phyloP scores from a whole-genome alignment of 139 green algal genomes.

The Coelastrella sp. region DNA sequence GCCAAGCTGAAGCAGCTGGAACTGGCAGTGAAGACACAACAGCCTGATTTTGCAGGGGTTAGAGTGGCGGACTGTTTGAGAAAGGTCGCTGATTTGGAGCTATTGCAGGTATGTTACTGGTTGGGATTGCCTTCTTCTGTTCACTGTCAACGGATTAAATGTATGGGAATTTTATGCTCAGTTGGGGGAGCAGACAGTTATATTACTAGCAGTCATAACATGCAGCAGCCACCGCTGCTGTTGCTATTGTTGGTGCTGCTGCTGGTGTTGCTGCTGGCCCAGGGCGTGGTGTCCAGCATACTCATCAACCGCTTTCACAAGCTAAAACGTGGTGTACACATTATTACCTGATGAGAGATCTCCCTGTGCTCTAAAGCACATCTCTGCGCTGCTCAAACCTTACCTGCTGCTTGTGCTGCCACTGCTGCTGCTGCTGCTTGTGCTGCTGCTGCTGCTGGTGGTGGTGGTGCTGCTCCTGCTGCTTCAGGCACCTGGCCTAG shows the following conservation, averaged over 20 bases:
- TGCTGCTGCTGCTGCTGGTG: conserved; percentile 71
- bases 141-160: no score
- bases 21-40: conserved; percentile 61
- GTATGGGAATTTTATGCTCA: no score
- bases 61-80: conserved; percentile 63
- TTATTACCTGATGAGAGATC: no score
- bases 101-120: conserved; percentile 68
- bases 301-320: neutral
- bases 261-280: neutral
- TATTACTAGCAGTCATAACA: no score
- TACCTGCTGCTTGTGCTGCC: no score
- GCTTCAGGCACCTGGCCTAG: conserved; percentile 73
- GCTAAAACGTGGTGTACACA: no score
- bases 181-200: no score
- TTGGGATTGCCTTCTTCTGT: no score
- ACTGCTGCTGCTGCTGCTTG: no score
- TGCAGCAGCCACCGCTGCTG: neutral
- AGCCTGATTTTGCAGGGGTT: conserved; percentile 51
- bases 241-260: neutral
- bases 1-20: conserved; percentile 55
- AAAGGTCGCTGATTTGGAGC: conserved; percentile 76
- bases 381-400: conserved; percentile 59
- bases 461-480: conserved; percentile 77
- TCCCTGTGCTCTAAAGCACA: conserved; percentile 52
- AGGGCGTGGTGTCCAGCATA: neutral